Evolutionary conservation across 495 filamentous ascomycete genomes (phyloP).

Genomic region (Aspergillus diversus): DNA sequence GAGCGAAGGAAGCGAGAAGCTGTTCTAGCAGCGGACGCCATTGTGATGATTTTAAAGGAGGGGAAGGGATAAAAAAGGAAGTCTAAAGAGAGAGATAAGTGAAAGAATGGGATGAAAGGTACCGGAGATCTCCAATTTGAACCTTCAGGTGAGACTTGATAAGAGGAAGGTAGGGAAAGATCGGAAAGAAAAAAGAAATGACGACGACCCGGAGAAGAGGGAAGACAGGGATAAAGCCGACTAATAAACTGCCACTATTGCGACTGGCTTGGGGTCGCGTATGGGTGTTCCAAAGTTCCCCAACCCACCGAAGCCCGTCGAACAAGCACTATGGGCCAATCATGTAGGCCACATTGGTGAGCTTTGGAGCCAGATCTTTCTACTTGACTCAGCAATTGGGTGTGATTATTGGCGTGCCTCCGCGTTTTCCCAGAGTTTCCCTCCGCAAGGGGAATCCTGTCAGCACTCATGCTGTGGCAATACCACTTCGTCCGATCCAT

Average conservation of each 20-base stretch:
- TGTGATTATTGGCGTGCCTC: background rate
- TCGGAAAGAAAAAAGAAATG: slow-evolving; percentile 14
- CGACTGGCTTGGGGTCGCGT: background rate
- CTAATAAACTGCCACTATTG: slow-evolving; percentile 13
- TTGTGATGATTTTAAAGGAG: slow-evolving; percentile 48
- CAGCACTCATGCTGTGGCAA: slow-evolving; percentile 10
- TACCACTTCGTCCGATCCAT: slow-evolving; percentile 10
- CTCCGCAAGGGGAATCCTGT: background rate
- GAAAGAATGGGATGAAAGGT: background rate
- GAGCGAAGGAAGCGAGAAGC: slow-evolving; percentile 57
- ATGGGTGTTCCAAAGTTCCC: slow-evolving; percentile 8
- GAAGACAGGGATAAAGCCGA: slow-evolving; percentile 22
- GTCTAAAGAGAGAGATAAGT: slow-evolving; percentile 21
- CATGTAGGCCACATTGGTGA: slow-evolving; percentile 14
- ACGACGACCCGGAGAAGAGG: slow-evolving; percentile 13
- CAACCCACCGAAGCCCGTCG: slow-evolving; percentile 20
- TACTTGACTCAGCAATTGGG: slow-evolving; percentile 28
- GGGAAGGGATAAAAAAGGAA: slow-evolving; percentile 24
- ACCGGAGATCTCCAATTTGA: background rate
- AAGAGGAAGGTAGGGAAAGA: slow-evolving; percentile 7
- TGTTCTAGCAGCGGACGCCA: slow-evolving; percentile 59
- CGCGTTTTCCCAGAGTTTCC: slow-evolving; percentile 11
- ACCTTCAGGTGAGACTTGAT: background rate
- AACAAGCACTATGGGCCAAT: slow-evolving; percentile 26
- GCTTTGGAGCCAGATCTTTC: slow-evolving; percentile 28